These are phyloP conservation scores for Penicillium sclerotigenum DNA, from an alignment of 2,329 filamentous ascomycete species.

Conservation along the genomic window DNA sequence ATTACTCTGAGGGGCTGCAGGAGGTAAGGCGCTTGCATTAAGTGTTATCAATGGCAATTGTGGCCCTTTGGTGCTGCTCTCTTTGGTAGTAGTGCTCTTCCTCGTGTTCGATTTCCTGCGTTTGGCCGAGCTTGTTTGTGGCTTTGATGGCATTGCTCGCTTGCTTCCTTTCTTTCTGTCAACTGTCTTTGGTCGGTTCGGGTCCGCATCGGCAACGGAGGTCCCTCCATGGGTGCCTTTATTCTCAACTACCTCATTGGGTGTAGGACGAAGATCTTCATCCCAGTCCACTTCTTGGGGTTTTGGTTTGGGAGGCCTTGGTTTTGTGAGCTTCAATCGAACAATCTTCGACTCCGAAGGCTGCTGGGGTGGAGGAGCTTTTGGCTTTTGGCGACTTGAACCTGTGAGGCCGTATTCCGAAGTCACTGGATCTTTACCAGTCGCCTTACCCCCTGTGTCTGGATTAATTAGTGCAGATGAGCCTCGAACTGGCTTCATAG, in stretches of 20 bases:
- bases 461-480: neutral
- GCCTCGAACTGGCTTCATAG: neutral
- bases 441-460: neutral
- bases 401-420: neutral
- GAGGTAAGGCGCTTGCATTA: neutral
- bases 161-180: slow-evolving; percentile 4
- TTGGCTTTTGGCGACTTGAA: neutral
- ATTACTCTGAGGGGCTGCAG: neutral
- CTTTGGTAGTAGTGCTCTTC: neutral
- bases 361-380: neutral
- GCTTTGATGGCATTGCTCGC: slow-evolving; percentile 5
- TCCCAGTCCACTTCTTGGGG: slow-evolving; percentile 30
- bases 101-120: slow-evolving; percentile 7
- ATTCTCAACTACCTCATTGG: slow-evolving; percentile 11
- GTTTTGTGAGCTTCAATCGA: slow-evolving; percentile 12
- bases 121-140: slow-evolving; percentile 6
- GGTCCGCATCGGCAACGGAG: slow-evolving; percentile 17
- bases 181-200: neutral
- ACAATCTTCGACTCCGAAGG: slow-evolving; percentile 7
- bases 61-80: neutral
- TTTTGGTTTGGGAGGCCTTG: slow-evolving; percentile 17
- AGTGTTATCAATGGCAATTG: slow-evolving; percentile 11
- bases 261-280: slow-evolving; percentile 30
- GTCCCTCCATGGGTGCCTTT: slow-evolving; percentile 8
- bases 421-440: neutral